Evolutionary conservation across 179 eudicot genomes (phyloP), one percentile per base, ranked within the genome.

Genomic region (Pouteria campechiana): DNA sequence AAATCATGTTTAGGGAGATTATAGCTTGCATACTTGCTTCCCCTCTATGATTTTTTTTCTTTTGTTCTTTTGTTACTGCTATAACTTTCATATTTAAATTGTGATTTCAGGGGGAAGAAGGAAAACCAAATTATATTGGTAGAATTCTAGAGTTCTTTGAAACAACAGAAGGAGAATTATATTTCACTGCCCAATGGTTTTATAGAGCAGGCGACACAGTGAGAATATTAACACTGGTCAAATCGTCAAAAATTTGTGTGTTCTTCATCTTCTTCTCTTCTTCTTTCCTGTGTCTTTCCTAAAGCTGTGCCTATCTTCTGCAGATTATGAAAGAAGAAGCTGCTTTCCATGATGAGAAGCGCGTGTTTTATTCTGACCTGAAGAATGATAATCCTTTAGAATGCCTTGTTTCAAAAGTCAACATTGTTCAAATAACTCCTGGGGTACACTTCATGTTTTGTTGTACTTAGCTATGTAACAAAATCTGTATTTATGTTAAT

Each of bases 111-210:
- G n/a, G 67, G 98, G 98, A 94, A 19, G 80, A 79, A 38, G 83
- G 75, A 58, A 42, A 48, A 27, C 61, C 76, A 54, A 69, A 75
- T 36, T 74, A 86, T 45, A 54, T 92, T 41, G 99, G 99, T 40
- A 67, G 63, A 58, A 79, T 92, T 23, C 18, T 79, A 50, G 98
- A 90, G 63, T 87, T 90, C 52, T 87, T 86, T 55, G 48, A 62
- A 54, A 86, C 96, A 32, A 66, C 46, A 11, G 81, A 72, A 21
- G 83, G 61, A 17, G 77, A 82, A 40, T 77, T 82, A 41, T 87
- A 74, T 64, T 86, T 80, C 52, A 79, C 96, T 67, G 87, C 75
- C 25, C 99, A 92, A 46, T 92, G 96, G 99, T 92, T 92, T 59
- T 92, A 63, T 58, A 82, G 74, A 76, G 88, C 96, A 18, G 75